Base-by-base conservation (phyloP, 2,329 filamentous ascomycete genomes). In the Penicillium freii region DNA sequence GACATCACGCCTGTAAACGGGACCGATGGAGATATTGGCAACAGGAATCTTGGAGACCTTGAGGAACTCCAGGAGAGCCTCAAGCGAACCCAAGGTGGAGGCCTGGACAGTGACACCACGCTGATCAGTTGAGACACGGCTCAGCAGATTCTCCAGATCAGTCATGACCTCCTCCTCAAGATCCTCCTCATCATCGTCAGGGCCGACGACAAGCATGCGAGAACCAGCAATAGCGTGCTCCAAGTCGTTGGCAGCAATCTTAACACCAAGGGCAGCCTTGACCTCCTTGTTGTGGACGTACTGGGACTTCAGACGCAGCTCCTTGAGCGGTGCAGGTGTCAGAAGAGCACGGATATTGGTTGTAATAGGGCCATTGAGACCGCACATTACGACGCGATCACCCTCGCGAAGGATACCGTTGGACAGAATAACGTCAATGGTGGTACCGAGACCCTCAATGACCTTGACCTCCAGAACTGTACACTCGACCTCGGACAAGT, bases 251-350 rank as follows among this genome's bases (percentile, higher is more conserved):
- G 93, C 94, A 62, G 92, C 92, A 72, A 99, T 97, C 85, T 99
- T 99, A 76, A 99, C 91, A 89, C 94, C 94, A 71, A 99, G 85
- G 9, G 94, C 92, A 21, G 95, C 94, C 82, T 97, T 99, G 79
- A 97, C 92, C 76, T 96, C 92, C 81, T 99, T 97, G 81, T 99
- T 97, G 81, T 99, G 95, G 31, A 99, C 93, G 70, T 99, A 99
- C 62, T 88, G 84, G 3, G 92, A 96, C 79, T 97, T 97, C 69
- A 99, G 85, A 74, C 95, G 92, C 63, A 99, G 78, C 75, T 99
- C 94, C 73, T 91, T 94, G 73, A 99, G 86, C 59, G 92, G 90
- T 11, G 92, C 92, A 1, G 94, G 94, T 4, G 94, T 99, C 51
- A 99, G 82, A 27, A 99, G 83, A 15, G 94, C 95, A 78, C 94